Evolutionary conservation across 371 early-diverging fungal species (phyloP), one percentile per base, ranked within the genome.

Genomic region (Mucor racemosus): DNA sequence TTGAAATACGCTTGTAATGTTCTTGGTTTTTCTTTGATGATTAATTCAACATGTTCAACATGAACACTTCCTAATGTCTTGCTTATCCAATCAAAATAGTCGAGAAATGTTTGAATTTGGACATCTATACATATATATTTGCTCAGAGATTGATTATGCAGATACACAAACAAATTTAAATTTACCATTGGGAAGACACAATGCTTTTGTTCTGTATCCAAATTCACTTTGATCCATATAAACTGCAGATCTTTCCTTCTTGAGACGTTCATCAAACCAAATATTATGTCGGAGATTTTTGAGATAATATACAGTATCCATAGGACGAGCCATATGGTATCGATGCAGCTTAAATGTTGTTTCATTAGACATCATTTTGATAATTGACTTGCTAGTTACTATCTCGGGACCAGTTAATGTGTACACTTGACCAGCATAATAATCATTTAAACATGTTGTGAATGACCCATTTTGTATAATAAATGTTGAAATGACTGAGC

Each of bases 1-100:
- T 61, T 46, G 54, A 81, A 77, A 44, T 76, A 81, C 1, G 73
- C 64, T 33, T 68, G 71, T 11, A 77, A 39, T 5, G 79, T 59
- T 14, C 68, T 71, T 31, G 70, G 58, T 11, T 66, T 67, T 8
- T 65, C 34, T 7, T 41, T 64, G 15, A 68, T 66, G 15, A 81
- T 69, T 14, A 73, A 11, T 1, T 42, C 54, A 36, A 15, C 71
- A 65, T 78, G 76, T 0, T 76, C 70, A 39, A 75, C 72, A 21
- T 63, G 68, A 7, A 78, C 62, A 54, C 81, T 81, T 50, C 77
- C 69, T 9, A 63, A 42, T 4, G 73, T 74, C 53, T 71, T 67
- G 57, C 57, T 67, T 0, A 77, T 66, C 76, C 79, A 81, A 17
- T 81, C 81, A 71, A 81, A 81, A 40, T 81, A 81, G 26, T 81